Base-by-base conservation (phyloP, 331 rosid species). In the Pyracantha coccinea region DNA sequence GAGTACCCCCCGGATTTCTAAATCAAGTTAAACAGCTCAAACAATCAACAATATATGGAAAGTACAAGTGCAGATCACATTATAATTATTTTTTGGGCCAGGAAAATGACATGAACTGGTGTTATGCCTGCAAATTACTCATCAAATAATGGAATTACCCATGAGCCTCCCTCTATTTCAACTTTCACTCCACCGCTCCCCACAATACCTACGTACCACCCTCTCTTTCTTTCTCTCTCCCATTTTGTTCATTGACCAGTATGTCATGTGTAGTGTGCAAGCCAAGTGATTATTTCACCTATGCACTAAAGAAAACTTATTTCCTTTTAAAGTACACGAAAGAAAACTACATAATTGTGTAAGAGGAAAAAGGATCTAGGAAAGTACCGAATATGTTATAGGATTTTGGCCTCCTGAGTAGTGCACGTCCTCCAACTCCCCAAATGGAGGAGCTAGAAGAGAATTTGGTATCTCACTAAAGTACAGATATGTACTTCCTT, bases 371-470 rank as follows among this genome's bases (percentile, higher is more conserved):
- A 9, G 24, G 66, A 4, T 12, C 1, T 28, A 55, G 53, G 75
- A 69, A 55, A 71, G 79, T 82, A 94, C 99, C 99, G 86, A 38
- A 74, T 82, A 92, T 65, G 81, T 80, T 81, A 94, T 89, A 77
- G 96, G 97, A 68, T 88, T 94, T 78, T 78, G 97, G 81, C 90
- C 92, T 31, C 97, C 99, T 24, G 99, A 76, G 80, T 92, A 94
- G 80, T 90, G 88, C 21, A 94, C 81, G 1, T 94, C 97, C 82
- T 94, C 99, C 82, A 87, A 77, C 78, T 94, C 99, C 82, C 99
- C 99, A 85, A 94, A 94, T 33, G 97, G 99, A 52, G 99, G 87
- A 27, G 97, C 96, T 74, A 85, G 80, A 78, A 94, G 97, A 77
- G 97, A 80, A 81, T 90, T 87, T 8, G 99, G 90, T 70, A 94